phyloP scores from a whole-genome alignment of 495 filamentous ascomycete species.

The Penicillium herquei region DNA sequence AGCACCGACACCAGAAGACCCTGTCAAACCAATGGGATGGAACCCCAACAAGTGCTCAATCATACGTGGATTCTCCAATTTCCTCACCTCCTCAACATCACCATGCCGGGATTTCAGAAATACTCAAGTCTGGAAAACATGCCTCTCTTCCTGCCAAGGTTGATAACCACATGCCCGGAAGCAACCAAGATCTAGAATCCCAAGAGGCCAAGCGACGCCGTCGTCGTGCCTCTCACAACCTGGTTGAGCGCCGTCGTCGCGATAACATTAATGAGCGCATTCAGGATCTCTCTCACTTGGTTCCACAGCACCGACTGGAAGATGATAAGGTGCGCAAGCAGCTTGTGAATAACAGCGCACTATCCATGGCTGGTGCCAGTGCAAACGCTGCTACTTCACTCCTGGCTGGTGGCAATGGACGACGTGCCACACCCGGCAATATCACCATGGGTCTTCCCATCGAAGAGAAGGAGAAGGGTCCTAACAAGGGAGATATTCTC shows the following conservation, averaged over 20 bases:
- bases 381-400: conserved; percentile 80
- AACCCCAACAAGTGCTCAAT: conserved; percentile 74
- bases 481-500: conserved; percentile 97
- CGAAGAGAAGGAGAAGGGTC: conserved; percentile 97
- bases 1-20: conserved; percentile 75
- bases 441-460: conserved; percentile 88
- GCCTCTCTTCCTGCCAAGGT: conserved; percentile 70
- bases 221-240: conserved; percentile 90
- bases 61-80: conserved; percentile 79
- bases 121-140: conserved; percentile 66
- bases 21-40: conserved; percentile 79
- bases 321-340: conserved; percentile 97
- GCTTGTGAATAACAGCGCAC: conserved; percentile 81
- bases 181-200: conserved; percentile 57
- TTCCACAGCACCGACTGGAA: conserved; percentile 88
- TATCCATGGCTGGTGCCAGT: conserved; percentile 74
- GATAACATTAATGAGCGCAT: conserved; percentile 99
- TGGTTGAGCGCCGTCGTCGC: conserved; percentile 88
- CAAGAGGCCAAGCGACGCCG: conserved; percentile 92
- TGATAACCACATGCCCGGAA: conserved; percentile 51
- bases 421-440: conserved; percentile 77
- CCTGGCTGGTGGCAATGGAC: conserved; percentile 78
- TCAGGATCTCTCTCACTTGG: conserved; percentile 90
- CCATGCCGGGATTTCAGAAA: conserved; percentile 66
- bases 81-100: conserved; percentile 62